Conservation (phyloP, 805 yeast species). For the Candida montana region DNA sequence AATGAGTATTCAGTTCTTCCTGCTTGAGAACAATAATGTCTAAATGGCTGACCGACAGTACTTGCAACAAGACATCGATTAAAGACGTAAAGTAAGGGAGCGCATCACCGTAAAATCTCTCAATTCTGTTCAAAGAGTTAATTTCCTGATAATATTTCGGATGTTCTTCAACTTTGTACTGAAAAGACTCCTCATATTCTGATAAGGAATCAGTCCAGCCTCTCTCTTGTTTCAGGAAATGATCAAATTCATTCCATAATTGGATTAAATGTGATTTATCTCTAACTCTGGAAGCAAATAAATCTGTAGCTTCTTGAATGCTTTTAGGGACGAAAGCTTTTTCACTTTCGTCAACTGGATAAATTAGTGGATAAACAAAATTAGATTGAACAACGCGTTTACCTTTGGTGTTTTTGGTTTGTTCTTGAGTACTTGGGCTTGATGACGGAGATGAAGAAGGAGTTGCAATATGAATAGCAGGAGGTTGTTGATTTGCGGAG, state of each 20-base stretch:
- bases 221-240: slow-evolving; percentile 68
- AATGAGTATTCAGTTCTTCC: slow-evolving; percentile 9
- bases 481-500: slow-evolving; percentile 41
- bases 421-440: slow-evolving; percentile 34
- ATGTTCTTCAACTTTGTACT: slow-evolving; percentile 22
- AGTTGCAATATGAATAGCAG: slow-evolving; percentile 69
- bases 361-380: slow-evolving; percentile 60
- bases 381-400: slow-evolving; percentile 59
- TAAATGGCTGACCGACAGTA: slow-evolving; percentile 36
- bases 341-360: slow-evolving; percentile 40
- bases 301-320: slow-evolving; percentile 70
- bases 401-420: slow-evolving; percentile 28
- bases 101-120: slow-evolving; percentile 47
- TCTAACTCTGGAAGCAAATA: slow-evolving; percentile 55
- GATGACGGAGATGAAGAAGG: slow-evolving; percentile 83
- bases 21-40: slow-evolving; percentile 6
- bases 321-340: slow-evolving; percentile 53
- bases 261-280: slow-evolving; percentile 67
- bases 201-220: slow-evolving; percentile 40
- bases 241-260: slow-evolving; percentile 64
- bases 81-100: slow-evolving; percentile 58
- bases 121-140: slow-evolving; percentile 48
- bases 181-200: slow-evolving; percentile 25
- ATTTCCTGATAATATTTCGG: slow-evolving; percentile 29
- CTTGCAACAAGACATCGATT: slow-evolving; percentile 56